Conservation (phyloP, 176 grass and related monocot genomes). For the Puccinellia tenuiflora region DNA sequence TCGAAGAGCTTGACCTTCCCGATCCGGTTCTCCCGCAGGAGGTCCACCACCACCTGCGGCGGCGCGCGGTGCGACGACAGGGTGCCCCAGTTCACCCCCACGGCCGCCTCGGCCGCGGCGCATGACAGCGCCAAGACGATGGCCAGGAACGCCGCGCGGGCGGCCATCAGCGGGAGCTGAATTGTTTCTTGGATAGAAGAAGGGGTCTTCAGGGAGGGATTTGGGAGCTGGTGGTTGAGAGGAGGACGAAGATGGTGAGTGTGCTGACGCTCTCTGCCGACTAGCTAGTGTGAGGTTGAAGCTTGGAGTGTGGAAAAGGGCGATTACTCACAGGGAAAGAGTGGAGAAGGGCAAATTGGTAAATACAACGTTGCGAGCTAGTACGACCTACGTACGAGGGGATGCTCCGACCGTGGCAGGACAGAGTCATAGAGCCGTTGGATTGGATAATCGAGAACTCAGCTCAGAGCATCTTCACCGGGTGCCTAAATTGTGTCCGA, state of each 20-base stretch:
- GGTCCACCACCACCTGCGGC: conserved; percentile 59
- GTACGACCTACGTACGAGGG: too few relatives aligned
- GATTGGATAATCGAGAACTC: background rate
- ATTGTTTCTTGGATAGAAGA: background rate
- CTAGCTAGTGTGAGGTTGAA: background rate
- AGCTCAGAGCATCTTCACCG: too few relatives aligned
- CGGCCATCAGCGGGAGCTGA: background rate
- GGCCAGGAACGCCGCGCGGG: background rate
- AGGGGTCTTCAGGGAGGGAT: background rate
- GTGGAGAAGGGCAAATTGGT: background rate
- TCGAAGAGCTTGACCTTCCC: conserved; percentile 84
- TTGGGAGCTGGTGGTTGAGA: background rate
- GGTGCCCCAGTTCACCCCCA: conserved; percentile 92
- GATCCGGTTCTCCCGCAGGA: conserved; percentile 68
- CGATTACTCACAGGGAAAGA: background rate
- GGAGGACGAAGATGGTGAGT: background rate
- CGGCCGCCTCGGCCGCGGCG: conserved; percentile 42
- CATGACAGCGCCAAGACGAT: background rate
- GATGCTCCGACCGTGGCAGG: background rate
- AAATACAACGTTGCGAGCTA: background rate
- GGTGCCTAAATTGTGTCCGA: too few relatives aligned
- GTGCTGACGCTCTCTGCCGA: background rate
- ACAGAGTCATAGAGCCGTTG: background rate
- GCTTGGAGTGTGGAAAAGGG: background rate
- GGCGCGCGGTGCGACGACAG: conserved; percentile 60